Base-by-base conservation (phyloP, 192 early-diverging fungal genomes). In the Linnemannia hyalina region DNA sequence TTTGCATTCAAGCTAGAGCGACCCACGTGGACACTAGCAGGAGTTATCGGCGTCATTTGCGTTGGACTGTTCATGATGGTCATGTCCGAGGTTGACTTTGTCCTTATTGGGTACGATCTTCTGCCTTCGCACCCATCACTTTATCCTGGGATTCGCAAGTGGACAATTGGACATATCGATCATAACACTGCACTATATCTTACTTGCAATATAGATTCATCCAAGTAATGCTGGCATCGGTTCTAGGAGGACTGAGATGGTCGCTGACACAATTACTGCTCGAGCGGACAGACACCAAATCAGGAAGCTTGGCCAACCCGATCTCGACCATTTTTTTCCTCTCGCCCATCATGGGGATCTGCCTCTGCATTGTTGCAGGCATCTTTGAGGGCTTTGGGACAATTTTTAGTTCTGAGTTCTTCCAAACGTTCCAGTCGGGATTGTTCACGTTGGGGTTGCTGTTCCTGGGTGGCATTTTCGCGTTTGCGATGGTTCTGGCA, bases 1-100 rank as follows among this genome's bases (percentile, higher is more conserved):
- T 97, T 97, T 73, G 80, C 95, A 0, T 99, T 99, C 88, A 91
- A 93, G 22, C 91, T 99, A 70, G 98, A 99, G 85, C 87, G 90
- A 54, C 93, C 95, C 6, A 95, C 93, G 1, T 92, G 93, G 88
- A 91, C 83, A 55, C 89, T 98, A 16, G 90, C 95, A 41, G 92
- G 85, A 23, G 93, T 96, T 75, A 97, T 98, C 76, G 82, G 91
- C 6, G 91, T 97, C 3, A 97, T 99, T 55, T 93, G 94, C 29
- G 74, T 90, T 11, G 98, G 98, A 35, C 93, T 99, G 8, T 84
- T 95, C 57, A 91, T 99, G 76, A 98, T 97, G 97, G 97, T 97
- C 46, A 92, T 93, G 32, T 91, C 92, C 41, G 97, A 97, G 74
- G 94, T 95, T 4, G 85, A 96, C 47, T 99, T 97, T 90, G 92